phyloP scores from a whole-genome alignment of 768 basidiomycete species.

The Lactarius sanguifluus region DNA sequence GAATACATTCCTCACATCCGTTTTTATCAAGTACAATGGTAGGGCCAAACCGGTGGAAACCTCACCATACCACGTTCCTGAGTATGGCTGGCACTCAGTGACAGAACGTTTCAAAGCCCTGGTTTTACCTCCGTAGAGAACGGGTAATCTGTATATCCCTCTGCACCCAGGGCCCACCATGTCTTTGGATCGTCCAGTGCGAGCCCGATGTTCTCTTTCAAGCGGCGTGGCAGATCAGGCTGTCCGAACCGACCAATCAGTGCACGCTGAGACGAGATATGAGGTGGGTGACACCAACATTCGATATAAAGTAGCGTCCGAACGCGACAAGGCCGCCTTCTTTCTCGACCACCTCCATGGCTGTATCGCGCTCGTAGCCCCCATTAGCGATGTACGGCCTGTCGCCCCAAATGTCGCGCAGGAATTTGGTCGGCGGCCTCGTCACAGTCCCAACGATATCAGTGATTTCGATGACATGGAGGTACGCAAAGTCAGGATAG shows the following conservation, averaged over 20 bases:
- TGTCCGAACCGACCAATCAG: neutral
- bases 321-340: slow-evolving; percentile 22
- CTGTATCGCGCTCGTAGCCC: slow-evolving; percentile 31
- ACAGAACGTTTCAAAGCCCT: neutral
- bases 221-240: slow-evolving; percentile 28
- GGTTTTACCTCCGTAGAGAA: slow-evolving; percentile 3
- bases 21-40: no score
- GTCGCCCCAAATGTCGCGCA: slow-evolving; percentile 32
- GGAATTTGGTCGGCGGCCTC: slow-evolving; percentile 28
- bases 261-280: neutral
- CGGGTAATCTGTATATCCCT: slow-evolving; percentile 30
- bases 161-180: neutral
- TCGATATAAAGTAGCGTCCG: slow-evolving; percentile 20
- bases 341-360: slow-evolving; percentile 24
- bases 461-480: slow-evolving; percentile 37
- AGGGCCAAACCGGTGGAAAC: neutral
- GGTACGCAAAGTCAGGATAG: slow-evolving; percentile 26
- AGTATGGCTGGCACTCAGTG: neutral
- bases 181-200: neutral
- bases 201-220: slow-evolving; percentile 9
- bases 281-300: slow-evolving; percentile 5
- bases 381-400: slow-evolving; percentile 31
- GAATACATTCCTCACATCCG: neutral
- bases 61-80: neutral
- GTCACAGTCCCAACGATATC: neutral